Evolutionary conservation across 495 filamentous ascomycete species (phyloP), one percentile per base, ranked within the genome.

Genomic region (Lasiosphaeria miniovina): DNA sequence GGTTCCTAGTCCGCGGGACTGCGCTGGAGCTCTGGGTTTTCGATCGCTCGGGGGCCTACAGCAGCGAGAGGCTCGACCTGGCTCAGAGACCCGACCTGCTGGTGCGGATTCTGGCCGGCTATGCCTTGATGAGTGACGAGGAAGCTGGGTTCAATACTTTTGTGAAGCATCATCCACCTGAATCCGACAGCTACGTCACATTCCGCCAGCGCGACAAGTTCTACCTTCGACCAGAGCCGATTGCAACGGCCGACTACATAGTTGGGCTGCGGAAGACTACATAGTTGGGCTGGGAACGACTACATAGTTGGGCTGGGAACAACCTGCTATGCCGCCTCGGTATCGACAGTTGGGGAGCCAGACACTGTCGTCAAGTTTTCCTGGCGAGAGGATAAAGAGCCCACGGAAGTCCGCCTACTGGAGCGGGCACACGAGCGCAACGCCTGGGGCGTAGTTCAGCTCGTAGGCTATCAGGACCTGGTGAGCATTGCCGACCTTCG

Each of bases 11-110:
- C 14, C 32, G 17, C 54, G 54, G 41, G 43, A 15, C 41, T 14
- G 36, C 41, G 33, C 24, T 57, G 54, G 54, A 57, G 41, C 54
- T 57, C 32, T 57, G 54, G 54, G 33, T 57, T 14, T 57, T 57
- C 12, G 54, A 57, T 57, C 54, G 54, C 4, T 57, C 54, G 43
- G 54, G 54, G 6, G 54, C 54, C 24, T 57, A 57, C 43, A 57
- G 54, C 54, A 49, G 41, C 41, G 54, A 49, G 31, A 49, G 15
- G 11, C 10, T 57, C 11, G 54, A 57, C 41, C 8, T 57, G 11
- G 12, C 11, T 4, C 41, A 57, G 24, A 15, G 12, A 4, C 43
- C 41, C 10, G 41, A 49, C 45, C 10, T 49, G 45, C 31, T 57
- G 3, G 45, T 49, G 17, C 17, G n/a, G 41, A 31, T 32, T 14